Percentiles rank a stretch among this genome's conserved stretches.
Evolutionary conservation across 108 stramenopile genomes (phyloP).

Genomic region (Skeletonema grethae): DNA sequence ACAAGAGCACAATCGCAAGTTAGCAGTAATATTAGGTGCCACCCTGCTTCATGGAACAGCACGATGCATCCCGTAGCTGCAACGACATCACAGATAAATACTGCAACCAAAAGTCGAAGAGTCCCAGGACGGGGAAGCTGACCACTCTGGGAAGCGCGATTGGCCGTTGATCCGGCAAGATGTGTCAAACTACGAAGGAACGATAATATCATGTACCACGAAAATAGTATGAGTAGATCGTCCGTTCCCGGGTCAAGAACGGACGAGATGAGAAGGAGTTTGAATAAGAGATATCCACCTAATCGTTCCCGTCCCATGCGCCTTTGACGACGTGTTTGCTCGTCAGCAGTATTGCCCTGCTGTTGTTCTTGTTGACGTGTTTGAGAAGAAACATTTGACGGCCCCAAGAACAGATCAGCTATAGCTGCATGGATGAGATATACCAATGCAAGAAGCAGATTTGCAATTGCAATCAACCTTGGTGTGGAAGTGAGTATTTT

Average conservation of each 20-base stretch:
- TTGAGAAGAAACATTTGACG: background rate
- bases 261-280: constrained; percentile 70
- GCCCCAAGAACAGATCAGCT: constrained; percentile 73
- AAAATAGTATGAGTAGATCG: constrained; percentile 67
- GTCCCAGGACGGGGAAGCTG: constrained; percentile 55
- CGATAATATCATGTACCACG: constrained; percentile 72
- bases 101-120: constrained; percentile 51
- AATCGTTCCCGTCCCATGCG: constrained; percentile 58
- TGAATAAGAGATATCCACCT: constrained; percentile 74
- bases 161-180: constrained; percentile 56
- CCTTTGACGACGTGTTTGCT: constrained; percentile 20
- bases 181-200: constrained; percentile 66
- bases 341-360: background rate
- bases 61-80: constrained; percentile 62
- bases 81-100: constrained; percentile 54
- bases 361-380: background rate
- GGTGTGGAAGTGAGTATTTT: constrained; percentile 70
- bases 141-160: constrained; percentile 54
- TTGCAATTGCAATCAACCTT: constrained; percentile 71
- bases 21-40: constrained; percentile 62
- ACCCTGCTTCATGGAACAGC: constrained; percentile 53
- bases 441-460: constrained; percentile 62
- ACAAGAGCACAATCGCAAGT: constrained; percentile 73
- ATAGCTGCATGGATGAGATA: constrained; percentile 68
- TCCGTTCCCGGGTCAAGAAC: constrained; percentile 70